These are phyloP conservation scores for Gomphus bonarii DNA, from an alignment of 1,284 basidiomycete genomes.

Conservation along the genomic window DNA sequence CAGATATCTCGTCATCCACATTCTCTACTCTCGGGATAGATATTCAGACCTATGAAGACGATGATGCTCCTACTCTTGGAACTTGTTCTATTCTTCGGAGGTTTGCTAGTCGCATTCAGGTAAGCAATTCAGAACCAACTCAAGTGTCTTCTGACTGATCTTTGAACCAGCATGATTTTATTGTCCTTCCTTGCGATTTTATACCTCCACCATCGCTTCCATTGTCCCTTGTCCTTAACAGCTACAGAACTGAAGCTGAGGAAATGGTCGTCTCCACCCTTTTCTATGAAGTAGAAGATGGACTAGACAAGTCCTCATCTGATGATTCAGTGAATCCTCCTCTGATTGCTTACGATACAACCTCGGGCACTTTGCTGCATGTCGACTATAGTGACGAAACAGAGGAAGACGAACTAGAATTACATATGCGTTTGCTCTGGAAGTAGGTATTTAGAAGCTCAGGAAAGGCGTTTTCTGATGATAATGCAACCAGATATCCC, in stretches of 20 bases:
- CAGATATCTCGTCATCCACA: constrained; percentile 43
- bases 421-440: constrained; percentile 65
- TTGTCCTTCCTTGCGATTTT: constrained; percentile 88
- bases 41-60: constrained; percentile 67
- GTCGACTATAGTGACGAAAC: constrained; percentile 56
- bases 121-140: constrained; percentile 5
- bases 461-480: constrained; percentile 3
- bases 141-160: not conserved
- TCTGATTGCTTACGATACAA: constrained; percentile 48
- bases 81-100: constrained; percentile 63
- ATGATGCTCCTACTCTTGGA: constrained; percentile 49
- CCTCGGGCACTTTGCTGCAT: constrained; percentile 58
- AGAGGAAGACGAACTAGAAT: constrained; percentile 61
- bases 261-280: constrained; percentile 67
- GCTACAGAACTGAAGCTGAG: constrained; percentile 66
- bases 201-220: constrained; percentile 66
- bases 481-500: constrained; percentile 47
- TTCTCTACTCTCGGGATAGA: constrained; percentile 59
- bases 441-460: constrained; percentile 28
- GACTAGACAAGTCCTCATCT: constrained; percentile 24
- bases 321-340: constrained; percentile 54
- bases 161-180: constrained; percentile 55
- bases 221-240: constrained; percentile 65
- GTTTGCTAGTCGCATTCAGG: constrained; percentile 56
- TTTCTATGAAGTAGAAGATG: constrained; percentile 60